These are phyloP conservation scores for Thalassiosira profunda DNA, from an alignment of 108 stramenopile species.

Conservation along the genomic window DNA sequence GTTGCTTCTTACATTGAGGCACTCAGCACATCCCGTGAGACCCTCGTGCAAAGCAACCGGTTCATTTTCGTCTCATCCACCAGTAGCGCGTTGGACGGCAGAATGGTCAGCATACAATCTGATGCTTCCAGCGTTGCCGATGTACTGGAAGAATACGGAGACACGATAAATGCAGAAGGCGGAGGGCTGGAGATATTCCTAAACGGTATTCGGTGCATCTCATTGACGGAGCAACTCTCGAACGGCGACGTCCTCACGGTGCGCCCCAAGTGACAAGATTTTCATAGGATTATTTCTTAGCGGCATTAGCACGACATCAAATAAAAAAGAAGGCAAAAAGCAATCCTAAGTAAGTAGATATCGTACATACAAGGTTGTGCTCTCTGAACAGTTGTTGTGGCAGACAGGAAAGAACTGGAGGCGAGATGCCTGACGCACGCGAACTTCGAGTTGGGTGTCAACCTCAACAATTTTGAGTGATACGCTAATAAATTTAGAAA, in stretches of 20 bases:
- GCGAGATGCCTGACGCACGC: too few species aligned
- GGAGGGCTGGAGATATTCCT: slow-evolving; percentile 27
- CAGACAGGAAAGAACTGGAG: too few species aligned
- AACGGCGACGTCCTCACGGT: slow-evolving; percentile 79
- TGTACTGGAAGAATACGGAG: slow-evolving; percentile 47
- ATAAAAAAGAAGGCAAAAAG: too few species aligned
- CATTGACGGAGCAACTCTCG: slow-evolving; percentile 46
- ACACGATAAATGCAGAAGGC: neutral
- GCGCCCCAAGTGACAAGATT: too few species aligned
- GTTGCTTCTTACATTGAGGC: slow-evolving; percentile 57
- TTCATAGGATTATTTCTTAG: too few species aligned
- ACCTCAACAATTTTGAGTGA: too few species aligned
- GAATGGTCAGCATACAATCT: slow-evolving; percentile 52
- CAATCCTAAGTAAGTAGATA: too few species aligned
- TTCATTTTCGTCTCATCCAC: slow-evolving; percentile 73
- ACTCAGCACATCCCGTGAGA: slow-evolving; percentile 47
- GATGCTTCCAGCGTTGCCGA: slow-evolving; percentile 39
- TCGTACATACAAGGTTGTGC: too few species aligned
- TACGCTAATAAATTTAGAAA: too few species aligned
- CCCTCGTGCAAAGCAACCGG: slow-evolving; percentile 45
- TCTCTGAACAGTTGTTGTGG: too few species aligned
- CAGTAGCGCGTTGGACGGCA: slow-evolving; percentile 33
- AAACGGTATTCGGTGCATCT: slow-evolving; percentile 52
- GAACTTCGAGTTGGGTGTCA: too few species aligned
- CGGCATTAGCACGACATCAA: too few species aligned